A percentile compares a stretch with the other conserved stretches of the same genome.
Evolutionary conservation across 306 rosid species (phyloP).

Genomic region (Rubus idaeus): DNA sequence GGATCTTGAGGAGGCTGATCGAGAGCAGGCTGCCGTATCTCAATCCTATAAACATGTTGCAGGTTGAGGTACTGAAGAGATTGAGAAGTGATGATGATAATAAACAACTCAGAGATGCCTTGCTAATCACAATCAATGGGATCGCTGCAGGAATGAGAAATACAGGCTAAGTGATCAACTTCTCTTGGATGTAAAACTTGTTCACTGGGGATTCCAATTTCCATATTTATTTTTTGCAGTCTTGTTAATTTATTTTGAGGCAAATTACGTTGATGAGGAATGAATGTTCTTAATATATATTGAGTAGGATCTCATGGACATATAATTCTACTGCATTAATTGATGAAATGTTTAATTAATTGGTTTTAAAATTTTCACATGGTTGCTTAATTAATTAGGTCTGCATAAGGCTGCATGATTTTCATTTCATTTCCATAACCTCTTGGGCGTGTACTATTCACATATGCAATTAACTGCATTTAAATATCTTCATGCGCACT

Average conservation of each 20-base stretch:
- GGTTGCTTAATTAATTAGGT: not conserved
- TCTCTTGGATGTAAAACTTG: not conserved
- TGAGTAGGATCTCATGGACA: not conserved
- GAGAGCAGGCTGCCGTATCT: conserved; percentile 89
- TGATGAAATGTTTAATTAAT: not conserved
- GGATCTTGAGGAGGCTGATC: conserved; percentile 84
- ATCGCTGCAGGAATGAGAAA: conserved; percentile 98
- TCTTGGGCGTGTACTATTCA: not conserved
- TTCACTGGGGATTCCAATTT: not conserved
- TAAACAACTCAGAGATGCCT: conserved; percentile 73
- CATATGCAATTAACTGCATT: too few relatives aligned
- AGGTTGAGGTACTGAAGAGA: conserved; percentile 90
- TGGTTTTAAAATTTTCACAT: not conserved
- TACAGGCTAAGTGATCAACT: conserved; percentile 55
- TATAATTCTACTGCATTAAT: too few relatives aligned
- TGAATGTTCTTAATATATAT: not conserved
- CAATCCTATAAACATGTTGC: conserved; percentile 88
- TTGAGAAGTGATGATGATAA: conserved; percentile 71
- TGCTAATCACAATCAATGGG: conserved; percentile 89
- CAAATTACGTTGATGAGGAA: not conserved
- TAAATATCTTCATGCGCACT: too few relatives aligned
- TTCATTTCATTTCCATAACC: not conserved
- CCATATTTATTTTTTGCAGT: not conserved
- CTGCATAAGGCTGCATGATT: not conserved
- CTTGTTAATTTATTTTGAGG: conserved; percentile 5